These are phyloP conservation scores for Aspergillus sp. DNA, from an alignment of 2,329 filamentous ascomycete genomes.

Conservation along the genomic window DNA sequence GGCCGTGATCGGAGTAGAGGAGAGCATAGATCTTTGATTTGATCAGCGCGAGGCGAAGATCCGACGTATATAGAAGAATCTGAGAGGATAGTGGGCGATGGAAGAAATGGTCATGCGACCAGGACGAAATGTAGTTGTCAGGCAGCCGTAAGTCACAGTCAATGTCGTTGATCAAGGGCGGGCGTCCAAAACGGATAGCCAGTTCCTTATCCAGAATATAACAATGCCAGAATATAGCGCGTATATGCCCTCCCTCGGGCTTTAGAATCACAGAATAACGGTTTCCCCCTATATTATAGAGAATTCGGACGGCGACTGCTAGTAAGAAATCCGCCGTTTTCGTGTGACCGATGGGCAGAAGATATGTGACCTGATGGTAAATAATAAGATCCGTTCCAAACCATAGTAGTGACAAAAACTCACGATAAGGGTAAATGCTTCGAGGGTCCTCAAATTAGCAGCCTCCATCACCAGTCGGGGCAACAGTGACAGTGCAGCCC, in stretches of 20 bases:
- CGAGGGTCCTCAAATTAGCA: conserved; percentile 17
- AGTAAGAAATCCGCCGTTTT: conserved; percentile 20
- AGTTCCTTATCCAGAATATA: conserved; percentile 25
- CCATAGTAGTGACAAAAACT: background rate
- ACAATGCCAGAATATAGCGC: conserved; percentile 26
- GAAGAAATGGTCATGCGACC: conserved; percentile 22
- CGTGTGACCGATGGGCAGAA: conserved; percentile 23
- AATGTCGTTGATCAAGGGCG: conserved; percentile 22
- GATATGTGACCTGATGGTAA: conserved; percentile 5
- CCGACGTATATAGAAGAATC: conserved; percentile 25
- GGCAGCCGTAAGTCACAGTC: conserved; percentile 26
- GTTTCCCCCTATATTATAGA: conserved; percentile 23
- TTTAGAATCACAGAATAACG: background rate
- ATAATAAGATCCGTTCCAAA: conserved; percentile 7
- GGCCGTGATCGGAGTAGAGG: conserved; percentile 19
- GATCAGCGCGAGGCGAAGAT: conserved; percentile 23
- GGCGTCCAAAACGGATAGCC: conserved; percentile 19
- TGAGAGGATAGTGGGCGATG: conserved; percentile 19
- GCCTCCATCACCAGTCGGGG: conserved; percentile 23
- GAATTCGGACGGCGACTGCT: conserved; percentile 21
- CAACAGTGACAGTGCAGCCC: conserved; percentile 20
- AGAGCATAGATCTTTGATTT: conserved; percentile 24
- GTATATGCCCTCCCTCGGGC: conserved; percentile 17
- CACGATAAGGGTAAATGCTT: conserved; percentile 23
- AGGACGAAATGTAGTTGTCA: conserved; percentile 16